phyloP scores from a whole-genome alignment of 495 filamentous ascomycete genomes.

The Massariosphaeria phaeospora region DNA sequence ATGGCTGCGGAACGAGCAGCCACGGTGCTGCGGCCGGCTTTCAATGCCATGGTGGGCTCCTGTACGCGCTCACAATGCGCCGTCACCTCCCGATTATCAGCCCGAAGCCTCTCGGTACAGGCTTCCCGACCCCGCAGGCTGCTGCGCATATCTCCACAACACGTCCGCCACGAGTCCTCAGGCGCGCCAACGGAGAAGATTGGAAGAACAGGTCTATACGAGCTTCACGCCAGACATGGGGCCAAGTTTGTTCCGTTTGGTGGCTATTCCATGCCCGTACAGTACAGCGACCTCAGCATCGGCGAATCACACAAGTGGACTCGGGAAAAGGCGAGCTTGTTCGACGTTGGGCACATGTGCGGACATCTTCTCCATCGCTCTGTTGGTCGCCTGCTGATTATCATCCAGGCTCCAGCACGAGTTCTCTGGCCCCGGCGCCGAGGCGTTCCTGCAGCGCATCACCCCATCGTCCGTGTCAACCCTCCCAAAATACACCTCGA shows the following conservation, averaged over 20 bases:
- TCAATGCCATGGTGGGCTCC: conserved; percentile 7
- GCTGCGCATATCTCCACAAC: not conserved
- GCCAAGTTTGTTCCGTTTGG: conserved; percentile 97
- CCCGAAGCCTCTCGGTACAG: conserved; percentile 3
- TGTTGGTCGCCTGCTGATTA: too few species aligned
- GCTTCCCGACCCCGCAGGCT: conserved; percentile 21
- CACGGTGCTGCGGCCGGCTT: conserved; percentile 11
- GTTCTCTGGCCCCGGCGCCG: conserved; percentile 72
- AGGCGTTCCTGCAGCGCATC: conserved; percentile 69
- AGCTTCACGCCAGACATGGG: conserved; percentile 71
- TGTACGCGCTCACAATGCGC: not conserved
- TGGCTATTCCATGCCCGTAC: conserved; percentile 87
- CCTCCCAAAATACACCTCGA: conserved; percentile 58
- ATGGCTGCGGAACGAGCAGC: conserved; percentile 25
- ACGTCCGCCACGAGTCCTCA: conserved; percentile 17
- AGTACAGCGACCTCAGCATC: conserved; percentile 71
- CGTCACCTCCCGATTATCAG: not conserved
- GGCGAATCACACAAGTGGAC: conserved; percentile 83
- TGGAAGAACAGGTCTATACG: conserved; percentile 72
- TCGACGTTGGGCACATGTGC: conserved; percentile 78
- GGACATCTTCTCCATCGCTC: too few species aligned
- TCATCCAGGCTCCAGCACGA: conserved; percentile 58
- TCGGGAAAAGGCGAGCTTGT: conserved; percentile 76
- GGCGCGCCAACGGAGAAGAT: conserved; percentile 37
- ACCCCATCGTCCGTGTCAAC: conserved; percentile 65